Evolutionary conservation across 768 basidiomycete genomes (phyloP).

Genomic region (Naganishia kalamii): DNA sequence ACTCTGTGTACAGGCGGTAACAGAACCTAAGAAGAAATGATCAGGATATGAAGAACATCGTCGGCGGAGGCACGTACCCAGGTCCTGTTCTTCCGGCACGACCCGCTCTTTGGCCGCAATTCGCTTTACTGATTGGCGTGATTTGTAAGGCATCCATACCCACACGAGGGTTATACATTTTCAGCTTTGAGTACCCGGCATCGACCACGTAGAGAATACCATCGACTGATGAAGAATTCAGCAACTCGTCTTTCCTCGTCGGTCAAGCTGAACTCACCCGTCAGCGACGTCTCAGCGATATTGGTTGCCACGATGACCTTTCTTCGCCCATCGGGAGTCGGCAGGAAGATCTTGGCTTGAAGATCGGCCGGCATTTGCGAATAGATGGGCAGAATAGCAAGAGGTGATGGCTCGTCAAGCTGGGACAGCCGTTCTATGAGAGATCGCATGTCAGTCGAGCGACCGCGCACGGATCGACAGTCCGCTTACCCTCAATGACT

Average conservation of each 20-base stretch:
- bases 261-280: constrained; percentile 52
- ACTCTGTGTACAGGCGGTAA: constrained; percentile 94
- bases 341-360: constrained; percentile 94
- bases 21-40: constrained; percentile 60
- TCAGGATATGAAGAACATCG: constrained; percentile 8
- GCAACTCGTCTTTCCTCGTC: constrained; percentile 13
- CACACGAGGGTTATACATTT: constrained; percentile 97
- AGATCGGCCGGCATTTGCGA: constrained; percentile 99
- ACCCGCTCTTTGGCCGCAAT: constrained; percentile 91
- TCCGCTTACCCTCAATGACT: constrained; percentile 69
- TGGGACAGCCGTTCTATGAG: constrained; percentile 76
- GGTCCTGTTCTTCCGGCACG: constrained; percentile 93
- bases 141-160: constrained; percentile 99
- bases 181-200: constrained; percentile 91
- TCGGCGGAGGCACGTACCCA: constrained; percentile 57
- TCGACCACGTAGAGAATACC: constrained; percentile 97
- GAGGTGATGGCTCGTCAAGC: constrained; percentile 77
- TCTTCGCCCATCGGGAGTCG: constrained; percentile 84
- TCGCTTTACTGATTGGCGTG: constrained; percentile 97
- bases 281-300: constrained; percentile 96
- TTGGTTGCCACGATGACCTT: constrained; percentile 99
- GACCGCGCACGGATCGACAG: background rate
- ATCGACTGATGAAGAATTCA: constrained; percentile 59
- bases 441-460: background rate
- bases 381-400: constrained; percentile 94